Evolutionary conservation across 164 flowering plant genomes (phyloP).

Genomic region (Aristolochia fimbriata): DNA sequence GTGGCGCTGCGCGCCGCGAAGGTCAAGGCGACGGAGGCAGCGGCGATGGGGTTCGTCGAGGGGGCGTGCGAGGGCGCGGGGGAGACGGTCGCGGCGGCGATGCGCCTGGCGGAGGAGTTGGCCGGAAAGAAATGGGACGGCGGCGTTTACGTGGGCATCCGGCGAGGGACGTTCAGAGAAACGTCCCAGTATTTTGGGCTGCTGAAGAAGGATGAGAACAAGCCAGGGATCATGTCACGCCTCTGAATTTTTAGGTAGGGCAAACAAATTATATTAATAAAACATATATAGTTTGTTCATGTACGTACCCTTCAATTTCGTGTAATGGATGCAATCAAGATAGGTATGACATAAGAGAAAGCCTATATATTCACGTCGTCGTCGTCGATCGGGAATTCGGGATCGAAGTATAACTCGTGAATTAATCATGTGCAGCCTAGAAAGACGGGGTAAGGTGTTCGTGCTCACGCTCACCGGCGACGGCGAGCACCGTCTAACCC

Average conservation of each 20-base stretch:
- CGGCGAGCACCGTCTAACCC: slow-evolving; percentile 21
- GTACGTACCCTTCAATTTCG: no score
- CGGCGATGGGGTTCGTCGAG: slow-evolving; percentile 42
- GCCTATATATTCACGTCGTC: no score
- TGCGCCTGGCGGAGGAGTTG: slow-evolving; percentile 41
- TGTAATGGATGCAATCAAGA: no score
- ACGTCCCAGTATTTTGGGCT: slow-evolving; percentile 15
- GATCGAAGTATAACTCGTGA: no score
- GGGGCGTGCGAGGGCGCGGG: slow-evolving; percentile 32
- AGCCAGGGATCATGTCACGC: background rate
- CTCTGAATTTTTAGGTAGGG: slow-evolving; percentile 3
- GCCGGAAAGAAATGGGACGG: slow-evolving; percentile 55
- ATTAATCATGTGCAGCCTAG: slow-evolving; percentile 3
- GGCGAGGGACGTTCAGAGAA: slow-evolving; percentile 31
- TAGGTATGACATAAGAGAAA: no score
- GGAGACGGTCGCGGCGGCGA: slow-evolving; percentile 51
- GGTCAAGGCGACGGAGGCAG: slow-evolving; percentile 40
- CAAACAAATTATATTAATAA: no score
- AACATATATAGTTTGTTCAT: no score
- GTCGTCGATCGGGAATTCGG: no score
- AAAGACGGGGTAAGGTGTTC: slow-evolving; percentile 27
- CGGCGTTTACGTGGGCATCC: slow-evolving; percentile 35
- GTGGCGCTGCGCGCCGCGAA: slow-evolving; percentile 38
- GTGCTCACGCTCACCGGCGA: slow-evolving; percentile 26
- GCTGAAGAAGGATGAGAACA: slow-evolving; percentile 13